Conservation (phyloP, 257 asterid species). For the Scutellaria barbata region DNA sequence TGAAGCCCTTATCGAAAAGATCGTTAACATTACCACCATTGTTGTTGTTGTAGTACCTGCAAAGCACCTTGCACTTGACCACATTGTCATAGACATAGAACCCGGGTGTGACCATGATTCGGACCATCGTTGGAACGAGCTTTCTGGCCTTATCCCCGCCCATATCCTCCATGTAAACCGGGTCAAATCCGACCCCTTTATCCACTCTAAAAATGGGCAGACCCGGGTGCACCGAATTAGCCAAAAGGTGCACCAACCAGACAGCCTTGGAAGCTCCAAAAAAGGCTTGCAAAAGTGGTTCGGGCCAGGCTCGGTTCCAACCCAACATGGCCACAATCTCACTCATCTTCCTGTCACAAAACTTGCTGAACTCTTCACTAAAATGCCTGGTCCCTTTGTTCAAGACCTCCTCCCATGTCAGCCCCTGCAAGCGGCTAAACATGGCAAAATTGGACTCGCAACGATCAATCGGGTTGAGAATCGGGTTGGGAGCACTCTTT, state of each 20-base stretch:
- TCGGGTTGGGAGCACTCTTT: conserved; percentile 45
- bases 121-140: conserved; percentile 67
- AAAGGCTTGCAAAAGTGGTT: conserved; percentile 82
- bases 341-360: conserved; percentile 95
- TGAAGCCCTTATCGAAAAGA: conserved; percentile 46
- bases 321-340: conserved; percentile 89
- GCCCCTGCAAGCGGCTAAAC: conserved; percentile 57
- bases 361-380: conserved; percentile 87
- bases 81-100: conserved; percentile 89
- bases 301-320: conserved; percentile 98
- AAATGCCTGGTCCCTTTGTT: conserved; percentile 82
- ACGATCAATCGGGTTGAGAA: conserved; percentile 77
- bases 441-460: conserved; percentile 77
- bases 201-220: conserved; percentile 85
- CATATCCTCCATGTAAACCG: conserved; percentile 96
- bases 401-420: conserved; percentile 90
- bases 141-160: conserved; percentile 72
- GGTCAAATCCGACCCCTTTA: conserved; percentile 67
- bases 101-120: conserved; percentile 97
- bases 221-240: conserved; percentile 83
- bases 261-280: conserved; percentile 89
- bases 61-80: conserved; percentile 93
- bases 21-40: conserved; percentile 36
- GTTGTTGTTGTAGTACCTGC: conserved; percentile 66
- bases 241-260: conserved; percentile 92